Base-by-base conservation (phyloP, 495 filamentous ascomycete genomes). In the Neurospora sp. region DNA sequence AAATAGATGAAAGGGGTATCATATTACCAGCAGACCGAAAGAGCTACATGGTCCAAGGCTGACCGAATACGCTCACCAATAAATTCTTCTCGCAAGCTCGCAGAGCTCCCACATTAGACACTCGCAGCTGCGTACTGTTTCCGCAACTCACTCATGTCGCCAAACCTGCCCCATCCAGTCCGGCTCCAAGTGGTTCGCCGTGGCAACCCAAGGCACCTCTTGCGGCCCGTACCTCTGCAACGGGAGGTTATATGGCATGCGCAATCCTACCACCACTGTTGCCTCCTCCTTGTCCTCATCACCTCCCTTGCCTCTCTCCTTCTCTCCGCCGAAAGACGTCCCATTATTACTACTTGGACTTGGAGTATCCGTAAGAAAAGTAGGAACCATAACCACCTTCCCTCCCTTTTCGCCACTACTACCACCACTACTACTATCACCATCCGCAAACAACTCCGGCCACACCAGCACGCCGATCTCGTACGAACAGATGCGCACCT, bases 401-500 rank as follows among this genome's bases (percentile, higher is more conserved):
- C 7, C 11, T n/a, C 5, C 31, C 14, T 2, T 0, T 62, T 62
- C 35, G 27, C 40, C 5, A 42, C 5, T 7, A 42, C 46, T 6
- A 4, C 23, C 2, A 35, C 27, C 6, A 35, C 1, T 6, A 4
- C 23, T 4, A 35, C 27, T 3, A 35, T 1, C 14, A 60, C 54
- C 12, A 66, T 83, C 82, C 0, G 71, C 80, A 70, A 90, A 91
- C 41, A 98, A 79, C 44, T 82, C 88, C 3, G 95, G 95, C 92
- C 93, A 96, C 1, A 97, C 89, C 40, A 97, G 77, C 5, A 98
- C 93, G 0, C 94, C 94, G 60, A 93, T 87, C 80, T 98, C 94
- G 82, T 91, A 98, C 44, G 93, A 96, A 74, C 89, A 90, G 27
- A 97, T 88, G 18, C 89, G 86, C 11, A 93, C 85, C 77, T 92